Conservation (phyloP, 768 basidiomycete species). For the Podaxis pistillaris region DNA sequence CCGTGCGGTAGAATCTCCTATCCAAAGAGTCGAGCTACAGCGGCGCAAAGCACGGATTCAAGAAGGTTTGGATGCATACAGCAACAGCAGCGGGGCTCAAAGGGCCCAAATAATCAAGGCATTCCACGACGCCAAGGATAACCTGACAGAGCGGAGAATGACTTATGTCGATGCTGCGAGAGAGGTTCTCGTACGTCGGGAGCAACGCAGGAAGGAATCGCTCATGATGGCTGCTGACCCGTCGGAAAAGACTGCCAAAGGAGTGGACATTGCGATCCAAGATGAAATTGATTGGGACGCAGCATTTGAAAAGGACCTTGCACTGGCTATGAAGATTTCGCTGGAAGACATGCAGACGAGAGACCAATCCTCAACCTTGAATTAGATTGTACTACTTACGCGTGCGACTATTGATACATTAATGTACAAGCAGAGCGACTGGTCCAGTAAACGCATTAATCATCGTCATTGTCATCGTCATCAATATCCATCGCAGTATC, state of each 20-base stretch:
- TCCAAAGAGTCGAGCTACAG: slow-evolving; percentile 23
- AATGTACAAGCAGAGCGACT: slow-evolving; percentile 1
- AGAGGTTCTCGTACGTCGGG: slow-evolving; percentile 16
- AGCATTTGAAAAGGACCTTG: background rate
- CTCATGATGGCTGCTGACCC: background rate
- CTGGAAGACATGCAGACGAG: slow-evolving; percentile 8
- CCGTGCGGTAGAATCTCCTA: background rate
- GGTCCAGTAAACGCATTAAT: background rate
- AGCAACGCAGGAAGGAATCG: background rate
- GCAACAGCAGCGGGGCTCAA: slow-evolving; percentile 31
- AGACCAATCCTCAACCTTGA: background rate
- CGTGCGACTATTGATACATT: slow-evolving; percentile 1
- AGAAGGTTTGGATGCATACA: slow-evolving; percentile 38
- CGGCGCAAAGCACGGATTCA: slow-evolving; percentile 35
- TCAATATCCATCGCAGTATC: slow-evolving; percentile 25
- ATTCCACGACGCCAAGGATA: slow-evolving; percentile 34
- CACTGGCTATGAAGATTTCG: slow-evolving; percentile 16
- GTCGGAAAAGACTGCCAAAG: background rate
- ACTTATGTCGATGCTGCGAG: slow-evolving; percentile 31
- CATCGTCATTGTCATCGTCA: slow-evolving; percentile 15
- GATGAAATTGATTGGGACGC: slow-evolving; percentile 13
- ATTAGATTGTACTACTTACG: background rate
- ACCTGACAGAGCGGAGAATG: slow-evolving; percentile 31
- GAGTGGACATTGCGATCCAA: background rate
- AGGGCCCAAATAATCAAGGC: slow-evolving; percentile 30